Evolutionary conservation across 2,329 filamentous ascomycete species (phyloP), one percentile per base, ranked within the genome.

Genomic region (Calonectria crousiana): DNA sequence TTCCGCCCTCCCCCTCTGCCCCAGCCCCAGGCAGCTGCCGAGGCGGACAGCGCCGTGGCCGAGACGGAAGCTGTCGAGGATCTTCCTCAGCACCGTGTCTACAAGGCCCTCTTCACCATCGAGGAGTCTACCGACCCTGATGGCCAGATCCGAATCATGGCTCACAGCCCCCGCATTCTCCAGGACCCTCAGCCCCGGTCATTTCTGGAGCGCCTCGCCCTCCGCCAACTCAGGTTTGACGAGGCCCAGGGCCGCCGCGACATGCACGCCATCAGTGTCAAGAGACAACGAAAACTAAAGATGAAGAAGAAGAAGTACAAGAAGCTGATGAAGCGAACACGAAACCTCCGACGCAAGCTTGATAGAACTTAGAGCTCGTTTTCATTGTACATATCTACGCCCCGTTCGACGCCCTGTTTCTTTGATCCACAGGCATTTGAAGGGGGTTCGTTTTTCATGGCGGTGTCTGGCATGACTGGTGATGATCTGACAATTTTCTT

Each of bases 231-330:
- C 79, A 88, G 87, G 74, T 91, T 90, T 73, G 89, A 92, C 76
- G 89, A 91, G 70, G 86, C 87, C 67, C 86, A 88, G 76, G 86
- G 86, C 69, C 87, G 86, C 77, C 85, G 84, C 72, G 85, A 87
- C 79, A 96, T 98, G 93, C 87, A 93, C 75, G 91, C 95, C 77
- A 95, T 99, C 83, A 98, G 95, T 83, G 96, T 98, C 80, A 95
- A 93, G 89, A 91, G 97, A 85, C 95, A 98, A 86, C 90, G 95
- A 83, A 97, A 97, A 88, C 88, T 98, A 83, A 98, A 95, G 92
- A 99, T 99, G 96, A 99, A 99, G 94, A 99, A 98, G 92, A 96
- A 98, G 91, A 99, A 99, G 93, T 98, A 98, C 87, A 98, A 98
- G 95, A 99, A 99, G 92, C 89, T 98, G 79, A 95, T 98, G 94